Evolutionary conservation across 2,329 filamentous ascomycete genomes (phyloP).

Genomic region (Ophiostoma himal-ulmi): DNA sequence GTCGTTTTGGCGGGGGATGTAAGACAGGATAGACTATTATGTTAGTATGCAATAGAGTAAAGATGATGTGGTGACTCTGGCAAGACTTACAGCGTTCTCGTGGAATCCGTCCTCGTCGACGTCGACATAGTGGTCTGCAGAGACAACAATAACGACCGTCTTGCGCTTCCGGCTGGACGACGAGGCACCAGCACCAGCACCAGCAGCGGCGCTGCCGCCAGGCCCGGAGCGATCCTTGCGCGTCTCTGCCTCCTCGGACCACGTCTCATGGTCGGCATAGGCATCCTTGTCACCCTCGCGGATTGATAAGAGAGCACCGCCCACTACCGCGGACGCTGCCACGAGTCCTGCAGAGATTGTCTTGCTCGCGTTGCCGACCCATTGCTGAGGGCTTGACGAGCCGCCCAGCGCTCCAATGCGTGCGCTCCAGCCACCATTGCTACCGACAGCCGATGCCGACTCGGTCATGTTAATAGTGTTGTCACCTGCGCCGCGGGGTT

Average conservation of each 20-base stretch:
- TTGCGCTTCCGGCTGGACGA: slow-evolving; percentile 48
- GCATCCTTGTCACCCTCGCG: slow-evolving; percentile 75
- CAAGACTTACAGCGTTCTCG: slow-evolving; percentile 70
- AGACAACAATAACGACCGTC: slow-evolving; percentile 83
- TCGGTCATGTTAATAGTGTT: slow-evolving; percentile 21
- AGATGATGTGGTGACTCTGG: neutral
- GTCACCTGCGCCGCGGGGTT: slow-evolving; percentile 27
- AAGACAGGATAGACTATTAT: slow-evolving; percentile 72
- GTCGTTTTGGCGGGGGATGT: slow-evolving; percentile 74
- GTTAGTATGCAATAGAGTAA: neutral
- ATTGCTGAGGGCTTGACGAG: slow-evolving; percentile 80
- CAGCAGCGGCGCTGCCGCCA: neutral
- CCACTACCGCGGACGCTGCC: slow-evolving; percentile 74
- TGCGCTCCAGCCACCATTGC: slow-evolving; percentile 57
- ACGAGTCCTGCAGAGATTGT: slow-evolving; percentile 75
- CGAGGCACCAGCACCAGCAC: slow-evolving; percentile 6
- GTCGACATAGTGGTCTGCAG: slow-evolving; percentile 62
- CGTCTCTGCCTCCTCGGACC: slow-evolving; percentile 83
- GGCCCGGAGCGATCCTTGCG: slow-evolving; percentile 38
- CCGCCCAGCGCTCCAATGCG: slow-evolving; percentile 76
- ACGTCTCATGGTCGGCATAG: slow-evolving; percentile 80
- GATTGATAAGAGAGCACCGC: slow-evolving; percentile 75
- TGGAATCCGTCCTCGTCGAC: slow-evolving; percentile 57
- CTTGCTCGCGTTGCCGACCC: slow-evolving; percentile 77
- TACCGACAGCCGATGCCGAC: slow-evolving; percentile 37